These are phyloP conservation scores for Aspergillus ibericus DNA, from an alignment of 2,329 filamentous ascomycete genomes.

Conservation along the genomic window DNA sequence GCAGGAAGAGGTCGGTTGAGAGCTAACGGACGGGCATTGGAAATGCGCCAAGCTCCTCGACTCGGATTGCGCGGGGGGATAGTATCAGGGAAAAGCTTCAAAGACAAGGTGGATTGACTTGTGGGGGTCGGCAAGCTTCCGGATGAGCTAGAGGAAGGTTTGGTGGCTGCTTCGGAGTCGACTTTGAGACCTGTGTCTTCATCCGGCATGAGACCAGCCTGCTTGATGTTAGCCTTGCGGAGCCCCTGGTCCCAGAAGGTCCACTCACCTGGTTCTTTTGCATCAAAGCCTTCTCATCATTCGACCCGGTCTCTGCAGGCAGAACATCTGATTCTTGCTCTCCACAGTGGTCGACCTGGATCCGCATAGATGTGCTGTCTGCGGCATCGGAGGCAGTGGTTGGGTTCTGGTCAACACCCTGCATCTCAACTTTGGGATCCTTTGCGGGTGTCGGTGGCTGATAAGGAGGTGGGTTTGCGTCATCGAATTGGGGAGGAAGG, in stretches of 20 bases:
- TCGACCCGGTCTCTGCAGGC: neutral
- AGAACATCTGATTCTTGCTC: neutral
- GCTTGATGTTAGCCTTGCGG: slow-evolving; percentile 6
- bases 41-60: slow-evolving; percentile 27
- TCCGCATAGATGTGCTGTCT: neutral
- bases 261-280: slow-evolving; percentile 8
- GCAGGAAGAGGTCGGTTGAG: slow-evolving; percentile 11
- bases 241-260: neutral
- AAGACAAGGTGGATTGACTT: slow-evolving; percentile 17
- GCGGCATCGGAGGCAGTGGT: neutral
- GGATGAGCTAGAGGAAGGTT: slow-evolving; percentile 10
- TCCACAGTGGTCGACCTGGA: neutral
- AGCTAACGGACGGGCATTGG: slow-evolving; percentile 14
- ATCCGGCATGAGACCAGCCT: neutral
- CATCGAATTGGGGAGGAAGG: slow-evolving; percentile 24
- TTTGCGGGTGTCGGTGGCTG: slow-evolving; percentile 8
- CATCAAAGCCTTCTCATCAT: neutral
- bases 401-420: neutral
- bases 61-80: slow-evolving; percentile 34
- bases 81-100: slow-evolving; percentile 38
- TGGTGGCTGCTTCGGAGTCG: neutral
- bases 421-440: neutral
- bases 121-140: slow-evolving; percentile 10
- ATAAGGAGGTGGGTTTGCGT: slow-evolving; percentile 24
- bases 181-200: slow-evolving; percentile 2